Conservation (phyloP, 805 yeast genomes). For the Starmerella apicola region DNA sequence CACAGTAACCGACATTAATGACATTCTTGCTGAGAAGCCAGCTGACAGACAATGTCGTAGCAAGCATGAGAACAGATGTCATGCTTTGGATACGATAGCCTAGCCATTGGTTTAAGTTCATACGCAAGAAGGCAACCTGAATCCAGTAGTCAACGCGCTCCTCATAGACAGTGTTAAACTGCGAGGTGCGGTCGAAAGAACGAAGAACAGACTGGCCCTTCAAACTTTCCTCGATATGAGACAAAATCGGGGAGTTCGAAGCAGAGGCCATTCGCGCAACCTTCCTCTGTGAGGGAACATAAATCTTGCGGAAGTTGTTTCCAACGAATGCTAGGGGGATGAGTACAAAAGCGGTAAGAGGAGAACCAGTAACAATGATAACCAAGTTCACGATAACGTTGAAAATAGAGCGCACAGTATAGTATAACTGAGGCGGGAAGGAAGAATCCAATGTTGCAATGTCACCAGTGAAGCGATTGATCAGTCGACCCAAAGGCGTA, state of each 20-base stretch:
- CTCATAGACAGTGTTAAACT: conserved; percentile 38
- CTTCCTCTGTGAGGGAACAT: conserved; percentile 60
- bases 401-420: conserved; percentile 38
- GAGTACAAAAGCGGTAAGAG: conserved; percentile 52
- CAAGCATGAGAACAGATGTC: conserved; percentile 69
- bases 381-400: conserved; percentile 45
- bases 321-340: conserved; percentile 46
- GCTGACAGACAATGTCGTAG: conserved; percentile 65
- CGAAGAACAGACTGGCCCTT: conserved; percentile 64
- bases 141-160: conserved; percentile 23
- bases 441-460: conserved; percentile 63
- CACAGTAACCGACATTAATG: conserved; percentile 75
- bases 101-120: conserved; percentile 82
- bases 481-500: conserved; percentile 68
- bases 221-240: conserved; percentile 70
- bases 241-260: conserved; percentile 62
- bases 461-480: conserved; percentile 72
- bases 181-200: conserved; percentile 51
- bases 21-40: conserved; percentile 45
- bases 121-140: conserved; percentile 50
- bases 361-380: conserved; percentile 50
- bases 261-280: conserved; percentile 58
- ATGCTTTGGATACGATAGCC: conserved; percentile 76
- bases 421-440: conserved; percentile 47
- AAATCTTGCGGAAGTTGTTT: conserved; percentile 53